Conservation (phyloP, 768 basidiomycete genomes). For the Lanmaoa pseudosensibilis region DNA sequence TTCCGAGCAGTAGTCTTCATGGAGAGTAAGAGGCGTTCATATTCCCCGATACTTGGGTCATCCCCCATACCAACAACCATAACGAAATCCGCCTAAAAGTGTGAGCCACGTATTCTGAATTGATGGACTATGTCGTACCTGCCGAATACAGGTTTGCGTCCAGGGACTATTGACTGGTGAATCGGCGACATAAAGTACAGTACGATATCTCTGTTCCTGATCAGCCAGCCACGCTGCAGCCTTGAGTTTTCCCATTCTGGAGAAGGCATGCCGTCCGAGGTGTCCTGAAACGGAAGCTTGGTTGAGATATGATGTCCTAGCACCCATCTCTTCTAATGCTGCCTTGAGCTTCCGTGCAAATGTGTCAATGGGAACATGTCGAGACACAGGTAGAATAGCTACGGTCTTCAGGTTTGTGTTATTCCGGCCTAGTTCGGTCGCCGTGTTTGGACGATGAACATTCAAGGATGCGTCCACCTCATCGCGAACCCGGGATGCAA, state of each 20-base stretch:
- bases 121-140: conserved; percentile 48
- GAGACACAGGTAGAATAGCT: conserved; percentile 83
- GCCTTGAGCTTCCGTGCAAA: conserved; percentile 88
- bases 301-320: conserved; percentile 88
- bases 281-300: conserved; percentile 91
- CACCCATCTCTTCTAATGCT: conserved; percentile 91
- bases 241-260: conserved; percentile 95
- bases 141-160: conserved; percentile 97
- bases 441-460: conserved; percentile 49
- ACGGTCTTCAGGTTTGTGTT: conserved; percentile 93
- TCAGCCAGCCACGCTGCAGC: conserved; percentile 91
- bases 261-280: conserved; percentile 93
- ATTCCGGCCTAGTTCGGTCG: conserved; percentile 66
- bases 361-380: conserved; percentile 83
- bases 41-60: conserved; percentile 88
- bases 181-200: conserved; percentile 94
- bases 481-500: conserved; percentile 86
- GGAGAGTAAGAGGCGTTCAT: conserved; percentile 87
- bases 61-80: conserved; percentile 95
- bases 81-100: conserved; percentile 78
- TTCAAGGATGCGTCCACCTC: conserved; percentile 69
- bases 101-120: conserved; percentile 9
- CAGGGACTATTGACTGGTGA: conserved; percentile 93
- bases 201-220: conserved; percentile 90
- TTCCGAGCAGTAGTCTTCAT: conserved; percentile 99